Conservation (phyloP, 208 protist species). For the Acanthamoeba healyi region DNA sequence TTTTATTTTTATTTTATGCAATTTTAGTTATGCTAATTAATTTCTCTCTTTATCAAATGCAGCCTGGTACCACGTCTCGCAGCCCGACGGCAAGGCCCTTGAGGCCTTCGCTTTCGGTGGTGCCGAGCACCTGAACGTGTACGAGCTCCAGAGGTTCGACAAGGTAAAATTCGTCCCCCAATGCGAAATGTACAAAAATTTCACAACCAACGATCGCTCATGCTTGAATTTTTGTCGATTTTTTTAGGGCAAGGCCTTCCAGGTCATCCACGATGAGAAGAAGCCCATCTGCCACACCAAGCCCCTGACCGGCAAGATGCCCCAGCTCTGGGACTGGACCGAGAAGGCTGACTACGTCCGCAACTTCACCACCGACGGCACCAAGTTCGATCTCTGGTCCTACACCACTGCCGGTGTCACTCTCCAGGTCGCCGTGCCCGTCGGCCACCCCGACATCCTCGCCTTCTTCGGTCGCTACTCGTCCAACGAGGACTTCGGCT, state of each 20-base stretch:
- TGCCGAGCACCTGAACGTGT: constrained; percentile 10
- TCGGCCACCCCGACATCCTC: not conserved
- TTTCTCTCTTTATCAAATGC: not conserved
- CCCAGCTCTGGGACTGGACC: not conserved
- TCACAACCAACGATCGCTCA: too few species aligned
- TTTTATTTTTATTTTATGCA: too few species aligned
- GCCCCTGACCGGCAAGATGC: constrained; percentile 22
- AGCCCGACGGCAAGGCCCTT: constrained; percentile 22
- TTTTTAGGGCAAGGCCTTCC: not conserved
- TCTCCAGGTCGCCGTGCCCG: not conserved
- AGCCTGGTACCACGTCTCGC: not conserved
- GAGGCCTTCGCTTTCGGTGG: not conserved
- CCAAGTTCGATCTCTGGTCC: not conserved
- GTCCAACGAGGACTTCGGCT: not conserved
- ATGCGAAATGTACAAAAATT: not conserved
- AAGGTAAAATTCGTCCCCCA: constrained; percentile 40
- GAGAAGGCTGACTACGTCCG: not conserved
- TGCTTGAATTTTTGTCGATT: too few species aligned
- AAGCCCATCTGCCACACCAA: not conserved
- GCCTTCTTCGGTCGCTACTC: not conserved
- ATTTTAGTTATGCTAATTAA: too few species aligned
- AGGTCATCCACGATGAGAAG: constrained; percentile 6
- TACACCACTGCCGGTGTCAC: not conserved
- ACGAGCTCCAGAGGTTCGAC: constrained; percentile 25
- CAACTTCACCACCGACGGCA: not conserved